Percentiles rank a stretch among this genome's conserved stretches.
phyloP scores from a whole-genome alignment of 2,329 filamentous ascomycete genomes.

The Xylariaceae sp. region DNA sequence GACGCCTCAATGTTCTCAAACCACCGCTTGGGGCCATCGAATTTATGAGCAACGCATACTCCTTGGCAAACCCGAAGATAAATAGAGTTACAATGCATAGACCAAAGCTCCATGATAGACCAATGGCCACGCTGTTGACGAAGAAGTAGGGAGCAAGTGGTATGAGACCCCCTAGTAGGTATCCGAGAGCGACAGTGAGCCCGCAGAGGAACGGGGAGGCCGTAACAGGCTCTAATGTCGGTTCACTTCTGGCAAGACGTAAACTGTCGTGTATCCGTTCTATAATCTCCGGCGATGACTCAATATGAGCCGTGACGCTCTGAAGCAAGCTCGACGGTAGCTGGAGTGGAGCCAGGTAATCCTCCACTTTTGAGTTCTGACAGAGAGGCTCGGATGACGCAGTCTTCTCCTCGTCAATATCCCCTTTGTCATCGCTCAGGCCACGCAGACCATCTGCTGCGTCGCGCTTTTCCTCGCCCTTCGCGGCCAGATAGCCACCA shows the following conservation, averaged over 20 bases:
- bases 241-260: slow-evolving; percentile 29
- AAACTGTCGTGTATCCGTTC: slow-evolving; percentile 5
- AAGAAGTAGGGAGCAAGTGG: slow-evolving; percentile 68
- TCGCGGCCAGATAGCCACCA: slow-evolving; percentile 66
- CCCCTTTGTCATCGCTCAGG: slow-evolving; percentile 11
- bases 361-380: slow-evolving; percentile 5
- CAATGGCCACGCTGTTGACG: slow-evolving; percentile 42
- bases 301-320: slow-evolving; percentile 24
- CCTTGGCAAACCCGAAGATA: slow-evolving; percentile 63
- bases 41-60: slow-evolving; percentile 37
- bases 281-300: slow-evolving; percentile 15
- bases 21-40: slow-evolving; percentile 7
- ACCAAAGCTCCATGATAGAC: slow-evolving; percentile 55
- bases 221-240: slow-evolving; percentile 31
- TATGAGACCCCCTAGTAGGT: slow-evolving; percentile 67
- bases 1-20: slow-evolving; percentile 36
- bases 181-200: slow-evolving; percentile 62
- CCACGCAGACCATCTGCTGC: neutral
- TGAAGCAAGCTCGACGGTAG: slow-evolving; percentile 27
- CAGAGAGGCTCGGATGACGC: neutral
- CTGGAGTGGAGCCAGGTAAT: slow-evolving; percentile 28
- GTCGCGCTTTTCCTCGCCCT: slow-evolving; percentile 42
- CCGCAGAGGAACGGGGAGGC: slow-evolving; percentile 52
- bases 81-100: slow-evolving; percentile 60
- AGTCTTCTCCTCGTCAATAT: slow-evolving; percentile 39